Base-by-base conservation (phyloP, 495 filamentous ascomycete species). In the Talaromyces nanjingensis region DNA sequence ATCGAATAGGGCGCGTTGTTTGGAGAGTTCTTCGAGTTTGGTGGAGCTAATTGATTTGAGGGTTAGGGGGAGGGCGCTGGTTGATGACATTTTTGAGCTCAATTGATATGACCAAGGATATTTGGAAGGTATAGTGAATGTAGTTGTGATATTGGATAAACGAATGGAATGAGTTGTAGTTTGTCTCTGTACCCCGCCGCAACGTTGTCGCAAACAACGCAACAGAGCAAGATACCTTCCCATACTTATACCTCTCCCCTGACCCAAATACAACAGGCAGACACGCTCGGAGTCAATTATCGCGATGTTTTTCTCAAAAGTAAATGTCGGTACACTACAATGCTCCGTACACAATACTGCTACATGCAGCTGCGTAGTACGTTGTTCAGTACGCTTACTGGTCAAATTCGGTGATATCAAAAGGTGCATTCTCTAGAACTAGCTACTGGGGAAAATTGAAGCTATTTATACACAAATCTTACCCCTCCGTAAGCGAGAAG, bases 21-120 rank as follows among this genome's bases (percentile, higher is more conserved):
- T 87, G 18, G 81, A 81, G 6, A 89, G 77, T 63, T 87, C 85
- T 20, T 72, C 76, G 58, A 89, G 81, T 68, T 90, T 90, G 53
- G 84, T 86, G 31, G 74, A 74, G 22, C 86, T 90, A 73, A 90
- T 88, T 9, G 84, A 83, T 65, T 84, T 81, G 18, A 90, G 77
- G 16, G 86, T 87, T 68, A 86, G 79, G 7, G 86, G 86, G 64
- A 88, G 75, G 63, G 74, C 74, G 27, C 68, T 54, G 49, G 63
- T 64, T 33, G 72, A 74, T 52, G 73, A 42, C 73, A 76, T 79
- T 7, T n/a, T 47, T 42, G 9, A 59, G 0, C n/a, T 58, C 18
- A 6, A 3, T 25, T 34, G 3, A 29, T 24, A 24, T 24, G 22
- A 24, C 22, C 22, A 24, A 24, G 22, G 22, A 24, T 24, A 24